Percentiles rank a stretch among this genome's conserved stretches.
Evolutionary conservation across 1,139 yeast genomes (phyloP).

Genomic region (Blastobotrys elegans): DNA sequence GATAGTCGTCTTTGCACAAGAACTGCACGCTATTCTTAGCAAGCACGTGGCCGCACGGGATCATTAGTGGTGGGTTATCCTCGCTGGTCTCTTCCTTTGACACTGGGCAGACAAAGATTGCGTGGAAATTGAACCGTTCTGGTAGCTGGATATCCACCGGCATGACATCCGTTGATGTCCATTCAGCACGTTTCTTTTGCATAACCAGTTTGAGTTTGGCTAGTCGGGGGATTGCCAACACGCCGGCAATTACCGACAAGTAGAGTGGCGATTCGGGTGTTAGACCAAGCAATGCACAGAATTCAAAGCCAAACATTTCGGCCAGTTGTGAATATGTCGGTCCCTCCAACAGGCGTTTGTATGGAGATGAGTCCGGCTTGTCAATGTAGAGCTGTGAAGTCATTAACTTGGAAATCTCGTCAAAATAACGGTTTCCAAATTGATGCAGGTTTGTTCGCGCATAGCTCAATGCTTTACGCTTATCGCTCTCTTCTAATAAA

Average conservation of each 20-base stretch:
- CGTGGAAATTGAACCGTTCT: conserved; percentile 54
- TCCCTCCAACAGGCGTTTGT: conserved; percentile 29
- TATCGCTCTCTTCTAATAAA: conserved; percentile 28
- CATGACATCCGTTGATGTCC: conserved; percentile 53
- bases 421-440: conserved; percentile 40
- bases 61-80: conserved; percentile 54
- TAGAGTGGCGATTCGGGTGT: conserved; percentile 70
- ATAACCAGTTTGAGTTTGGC: conserved; percentile 56
- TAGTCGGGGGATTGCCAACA: conserved; percentile 65
- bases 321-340: conserved; percentile 43
- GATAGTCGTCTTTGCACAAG: conserved; percentile 33
- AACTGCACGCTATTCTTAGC: conserved; percentile 47
- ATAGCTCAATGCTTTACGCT: conserved; percentile 45
- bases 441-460: conserved; percentile 50
- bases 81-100: conserved; percentile 74
- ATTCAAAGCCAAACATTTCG: conserved; percentile 58
- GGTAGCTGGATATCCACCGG: conserved; percentile 60
- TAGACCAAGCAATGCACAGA: conserved; percentile 57
- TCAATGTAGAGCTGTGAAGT: conserved; percentile 42
- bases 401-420: conserved; percentile 52
- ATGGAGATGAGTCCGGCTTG: conserved; percentile 40
- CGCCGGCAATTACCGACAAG: conserved; percentile 64
- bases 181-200: conserved; percentile 46
- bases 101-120: conserved; percentile 87
- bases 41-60: conserved; percentile 62